Evolutionary conservation across 441 rosid genomes (phyloP).

Genomic region (Omphalea diandra): DNA sequence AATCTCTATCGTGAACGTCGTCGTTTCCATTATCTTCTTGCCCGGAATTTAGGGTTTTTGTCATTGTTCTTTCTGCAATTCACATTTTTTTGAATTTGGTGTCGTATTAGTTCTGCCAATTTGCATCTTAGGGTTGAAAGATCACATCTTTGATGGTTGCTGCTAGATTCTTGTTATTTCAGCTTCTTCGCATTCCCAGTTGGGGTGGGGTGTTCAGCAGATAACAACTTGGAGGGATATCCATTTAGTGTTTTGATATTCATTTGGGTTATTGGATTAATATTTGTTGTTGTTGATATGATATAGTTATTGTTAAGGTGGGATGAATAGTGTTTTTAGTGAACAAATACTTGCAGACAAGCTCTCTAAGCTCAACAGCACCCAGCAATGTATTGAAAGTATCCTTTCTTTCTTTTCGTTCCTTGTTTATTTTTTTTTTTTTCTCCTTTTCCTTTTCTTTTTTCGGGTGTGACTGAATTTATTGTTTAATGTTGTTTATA

Average conservation of each 20-base stretch:
- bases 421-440: neutral
- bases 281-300: neutral
- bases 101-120: neutral
- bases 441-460: neutral
- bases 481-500: neutral
- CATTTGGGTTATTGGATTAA: slow-evolving; percentile 13
- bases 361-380: slow-evolving; percentile 96
- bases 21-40: neutral
- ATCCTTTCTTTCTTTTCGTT: slow-evolving; percentile 33
- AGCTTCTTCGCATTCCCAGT: neutral
- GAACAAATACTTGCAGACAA: slow-evolving; percentile 90
- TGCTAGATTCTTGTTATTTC: slow-evolving; percentile 12
- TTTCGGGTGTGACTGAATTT: neutral
- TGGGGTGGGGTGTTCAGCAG: slow-evolving; percentile 2
- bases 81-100: neutral
- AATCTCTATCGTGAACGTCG: too few species aligned
- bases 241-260: slow-evolving; percentile 9
- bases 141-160: slow-evolving; percentile 16
- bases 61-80: neutral
- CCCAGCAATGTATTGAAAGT: slow-evolving; percentile 95
- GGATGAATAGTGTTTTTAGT: slow-evolving; percentile 88
- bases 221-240: neutral
- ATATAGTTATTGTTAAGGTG: slow-evolving; percentile 31
- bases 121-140: slow-evolving; percentile 14
- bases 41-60: neutral